Evolutionary conservation across 2,329 filamentous ascomycete genomes (phyloP), one percentile per base, ranked within the genome.

Genomic region (Fusarium pseudoanthophilum): DNA sequence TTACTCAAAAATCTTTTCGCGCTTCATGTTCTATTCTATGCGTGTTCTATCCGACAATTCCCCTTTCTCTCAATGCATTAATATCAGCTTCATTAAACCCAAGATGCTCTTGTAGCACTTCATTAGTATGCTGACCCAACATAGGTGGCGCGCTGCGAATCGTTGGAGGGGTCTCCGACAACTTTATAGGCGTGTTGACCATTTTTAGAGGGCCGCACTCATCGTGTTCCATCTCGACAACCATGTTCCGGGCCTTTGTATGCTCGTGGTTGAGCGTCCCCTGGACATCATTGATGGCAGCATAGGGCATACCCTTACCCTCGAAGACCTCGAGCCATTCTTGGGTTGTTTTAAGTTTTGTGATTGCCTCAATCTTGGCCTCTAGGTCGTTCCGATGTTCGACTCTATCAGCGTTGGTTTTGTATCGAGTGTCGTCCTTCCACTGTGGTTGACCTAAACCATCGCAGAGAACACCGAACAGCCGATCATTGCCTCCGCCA

Each of bases 101-200:
- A 24, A 96, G 82, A 28, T 94, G 79, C 30, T 88, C 87, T 26
- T 82, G 80, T 65, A 97, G 82, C 10, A 97, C 87, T 80, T 96
- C 93, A 74, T 94, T 87, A 0, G 95, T 97, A 82, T 97, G 94
- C 83, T 97, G 90, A 1, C 95, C 96, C 39, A 99, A 84, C 13
- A 92, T 93, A 2, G 96, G 96, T 24, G 96, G 96, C 32, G 93
- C 89, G 7, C 87, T 92, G 39, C 95, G 87, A 43, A 97, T 90
- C 7, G 90, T 89, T 0, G 95, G 94, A 75, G 88, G 91, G 32
- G 92, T 93, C 75, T 95, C 91, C 10, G 95, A 97, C 81, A 95
- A 97, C 81, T 99, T 99, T 67, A 99, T 92, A 0, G 96, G 96
- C 2, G 95, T 97, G 78, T 97, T 98, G 60, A 99, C 92, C 79